Evolutionary conservation across 345 rosid genomes (phyloP).

Genomic region (Durio zibethinus): DNA sequence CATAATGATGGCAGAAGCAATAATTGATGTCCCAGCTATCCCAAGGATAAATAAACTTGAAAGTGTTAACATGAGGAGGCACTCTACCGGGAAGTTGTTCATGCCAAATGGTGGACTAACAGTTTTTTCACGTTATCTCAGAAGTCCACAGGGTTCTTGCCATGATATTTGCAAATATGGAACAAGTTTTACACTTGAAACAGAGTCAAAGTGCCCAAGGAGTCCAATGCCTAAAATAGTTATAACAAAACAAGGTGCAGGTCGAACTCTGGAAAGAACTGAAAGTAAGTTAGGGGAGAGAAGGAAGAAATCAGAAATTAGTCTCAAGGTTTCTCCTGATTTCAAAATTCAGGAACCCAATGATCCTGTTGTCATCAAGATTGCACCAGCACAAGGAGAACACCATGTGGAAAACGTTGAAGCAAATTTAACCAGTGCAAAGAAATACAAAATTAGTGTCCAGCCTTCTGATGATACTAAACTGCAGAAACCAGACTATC

Average conservation of each 20-base stretch:
- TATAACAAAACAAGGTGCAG: not conserved
- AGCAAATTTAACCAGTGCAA: not conserved
- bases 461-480: not conserved
- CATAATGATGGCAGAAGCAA: slow-evolving; percentile 32
- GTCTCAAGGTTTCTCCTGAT: not conserved
- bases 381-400: not conserved
- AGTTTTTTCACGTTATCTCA: slow-evolving; percentile 60
- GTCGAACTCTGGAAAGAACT: not conserved
- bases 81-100: slow-evolving; percentile 42
- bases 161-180: slow-evolving; percentile 85
- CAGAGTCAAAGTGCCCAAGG: slow-evolving; percentile 26
- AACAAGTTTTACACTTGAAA: slow-evolving; percentile 30
- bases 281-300: not conserved
- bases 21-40: slow-evolving; percentile 11
- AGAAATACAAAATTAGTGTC: not conserved
- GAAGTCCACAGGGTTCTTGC: slow-evolving; percentile 54
- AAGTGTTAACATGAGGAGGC: slow-evolving; percentile 33
- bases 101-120: slow-evolving; percentile 26
- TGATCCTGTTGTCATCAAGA: not conserved
- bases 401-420: not conserved
- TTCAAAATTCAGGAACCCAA: not conserved
- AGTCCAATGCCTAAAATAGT: slow-evolving; percentile 21
- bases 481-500: not conserved
- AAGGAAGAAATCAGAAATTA: not conserved
- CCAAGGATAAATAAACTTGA: slow-evolving; percentile 18